These are phyloP conservation scores for Aspergillus funiculosus DNA, from an alignment of 495 filamentous ascomycete species.

Conservation along the genomic window DNA sequence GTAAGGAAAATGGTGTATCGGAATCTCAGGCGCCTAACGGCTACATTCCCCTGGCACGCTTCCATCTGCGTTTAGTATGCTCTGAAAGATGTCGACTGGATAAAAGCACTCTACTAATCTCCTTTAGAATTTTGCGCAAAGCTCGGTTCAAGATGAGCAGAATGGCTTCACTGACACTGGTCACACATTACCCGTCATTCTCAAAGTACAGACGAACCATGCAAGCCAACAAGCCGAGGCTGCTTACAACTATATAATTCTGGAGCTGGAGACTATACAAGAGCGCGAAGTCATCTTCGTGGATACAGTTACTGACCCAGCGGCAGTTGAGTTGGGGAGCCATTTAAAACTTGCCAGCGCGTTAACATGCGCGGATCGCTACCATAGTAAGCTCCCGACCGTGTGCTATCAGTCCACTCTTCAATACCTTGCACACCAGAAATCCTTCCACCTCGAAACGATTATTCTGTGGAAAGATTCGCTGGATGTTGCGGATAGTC, in stretches of 20 bases:
- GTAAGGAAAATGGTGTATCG: conserved; percentile 18
- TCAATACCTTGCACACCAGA: conserved; percentile 10
- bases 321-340: conserved; percentile 17
- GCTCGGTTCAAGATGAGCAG: not conserved
- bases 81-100: not conserved
- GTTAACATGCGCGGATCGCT: conserved; percentile 27
- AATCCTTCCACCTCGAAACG: conserved; percentile 25
- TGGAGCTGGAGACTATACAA: conserved; percentile 17
- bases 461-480: conserved; percentile 38
- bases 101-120: not conserved
- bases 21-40: conserved; percentile 23
- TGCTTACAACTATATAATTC: conserved; percentile 9
- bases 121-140: conserved; percentile 19
- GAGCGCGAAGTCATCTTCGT: conserved; percentile 18
- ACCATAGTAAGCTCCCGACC: conserved; percentile 18
- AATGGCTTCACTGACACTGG: not conserved
- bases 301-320: conserved; percentile 16
- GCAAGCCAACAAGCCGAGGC: not conserved
- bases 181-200: conserved; percentile 20
- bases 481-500: conserved; percentile 23
- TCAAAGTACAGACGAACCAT: conserved; percentile 10
- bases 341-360: conserved; percentile 19
- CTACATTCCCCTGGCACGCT: conserved; percentile 36
- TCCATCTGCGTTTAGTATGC: conserved; percentile 32
- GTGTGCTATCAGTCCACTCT: conserved; percentile 36